Conservation (phyloP, 2,329 filamentous ascomycete species). For the Geosmithia morbida region DNA sequence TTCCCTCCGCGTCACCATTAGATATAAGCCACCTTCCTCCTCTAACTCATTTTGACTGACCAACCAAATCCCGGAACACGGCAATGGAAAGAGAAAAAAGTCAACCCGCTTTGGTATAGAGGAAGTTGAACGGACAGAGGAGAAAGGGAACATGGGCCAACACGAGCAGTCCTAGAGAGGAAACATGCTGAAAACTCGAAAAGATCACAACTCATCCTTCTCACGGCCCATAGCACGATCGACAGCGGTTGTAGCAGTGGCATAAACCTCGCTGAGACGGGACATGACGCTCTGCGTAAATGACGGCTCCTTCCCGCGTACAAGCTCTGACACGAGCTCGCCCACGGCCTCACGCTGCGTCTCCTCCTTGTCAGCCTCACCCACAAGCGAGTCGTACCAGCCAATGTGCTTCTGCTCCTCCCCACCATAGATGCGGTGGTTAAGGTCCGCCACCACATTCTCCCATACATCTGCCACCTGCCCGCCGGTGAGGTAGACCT, state of each 20-base stretch:
- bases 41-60: no score
- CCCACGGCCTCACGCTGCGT: conserved; percentile 57
- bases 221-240: conserved; percentile 20
- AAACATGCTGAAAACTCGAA: neutral
- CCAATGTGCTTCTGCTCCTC: conserved; percentile 43
- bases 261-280: conserved; percentile 57
- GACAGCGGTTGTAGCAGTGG: conserved; percentile 43
- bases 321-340: conserved; percentile 60
- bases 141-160: neutral
- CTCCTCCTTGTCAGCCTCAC: conserved; percentile 38
- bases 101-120: neutral
- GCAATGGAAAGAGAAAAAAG: neutral
- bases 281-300: conserved; percentile 71
- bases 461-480: conserved; percentile 24
- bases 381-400: conserved; percentile 35
- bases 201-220: conserved; percentile 25
- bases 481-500: conserved; percentile 19
- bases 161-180: neutral
- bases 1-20: neutral
- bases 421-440: conserved; percentile 51
- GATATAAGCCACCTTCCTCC: no score
- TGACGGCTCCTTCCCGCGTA: conserved; percentile 63
- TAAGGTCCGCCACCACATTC: conserved; percentile 43
- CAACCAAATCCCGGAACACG: no score
- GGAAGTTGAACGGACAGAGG: neutral